phyloP scores from a whole-genome alignment of 1,284 basidiomycete genomes.

The Papiliotrema terrestris region DNA sequence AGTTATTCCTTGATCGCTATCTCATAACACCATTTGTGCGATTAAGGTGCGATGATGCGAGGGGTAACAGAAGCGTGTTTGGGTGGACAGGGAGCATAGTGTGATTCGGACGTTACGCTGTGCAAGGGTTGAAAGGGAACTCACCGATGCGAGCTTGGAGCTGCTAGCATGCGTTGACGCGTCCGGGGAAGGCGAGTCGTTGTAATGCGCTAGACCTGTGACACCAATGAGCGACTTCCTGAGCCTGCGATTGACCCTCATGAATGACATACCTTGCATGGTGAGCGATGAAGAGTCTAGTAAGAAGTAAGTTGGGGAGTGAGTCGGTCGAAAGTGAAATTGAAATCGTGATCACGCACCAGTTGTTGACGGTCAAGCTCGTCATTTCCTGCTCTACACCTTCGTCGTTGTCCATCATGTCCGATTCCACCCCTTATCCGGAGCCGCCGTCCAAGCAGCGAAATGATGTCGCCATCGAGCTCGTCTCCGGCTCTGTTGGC shows the following conservation, averaged over 20 bases:
- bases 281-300: background rate
- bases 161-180: background rate
- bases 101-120: constrained; percentile 19
- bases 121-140: constrained; percentile 1
- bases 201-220: constrained; percentile 11
- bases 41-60: no score
- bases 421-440: constrained; percentile 19
- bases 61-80: no score
- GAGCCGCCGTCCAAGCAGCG: constrained; percentile 32
- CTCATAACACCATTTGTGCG: no score
- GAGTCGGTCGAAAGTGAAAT: background rate
- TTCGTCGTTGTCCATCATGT: constrained; percentile 3
- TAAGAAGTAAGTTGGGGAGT: background rate
- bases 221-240: no score
- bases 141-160: constrained; percentile 21
- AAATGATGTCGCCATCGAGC: constrained; percentile 45
- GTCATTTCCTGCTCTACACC: background rate
- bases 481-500: constrained; percentile 48
- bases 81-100: constrained; percentile 12
- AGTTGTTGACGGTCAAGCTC: background rate
- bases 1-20: no score
- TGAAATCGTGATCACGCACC: background rate
- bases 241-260: background rate
- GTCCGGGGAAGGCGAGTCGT: constrained; percentile 11
- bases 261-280: constrained; percentile 11